Base-by-base conservation (phyloP, 257 asterid genomes). In the Parsonsia alboflavescens region DNA sequence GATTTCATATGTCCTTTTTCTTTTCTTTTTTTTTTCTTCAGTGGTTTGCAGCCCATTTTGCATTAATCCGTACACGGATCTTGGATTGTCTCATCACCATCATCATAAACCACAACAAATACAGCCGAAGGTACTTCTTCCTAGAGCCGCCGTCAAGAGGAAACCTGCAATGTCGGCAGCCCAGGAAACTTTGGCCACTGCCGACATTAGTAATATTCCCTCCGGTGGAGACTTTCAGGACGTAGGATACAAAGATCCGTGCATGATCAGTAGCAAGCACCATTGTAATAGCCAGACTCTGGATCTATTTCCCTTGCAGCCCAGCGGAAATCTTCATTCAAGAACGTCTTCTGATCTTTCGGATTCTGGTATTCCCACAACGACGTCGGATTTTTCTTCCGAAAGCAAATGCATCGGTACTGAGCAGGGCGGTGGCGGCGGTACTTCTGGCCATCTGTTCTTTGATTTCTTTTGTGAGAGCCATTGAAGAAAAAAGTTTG, bases 251-350 rank as follows among this genome's bases (percentile, higher is more conserved):
- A 24, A 45, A 44, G 39, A 6, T 17, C 10, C 63, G 26, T 7
- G 41, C 7, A 10, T 28, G 65, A 52, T 17, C 19, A 24, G n/a
- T 19, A n/a, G 6, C 46, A 58, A 24, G n/a, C 33, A 17, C 33
- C 42, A 53, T 19, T 41, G 2, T 68, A 73, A 76, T 57, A 88
- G 88, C 80, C 87, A 89, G 78, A 93, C 98, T 39, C 84, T 93
- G 83, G 88, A 93, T 63, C 86, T 90, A 50, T 93, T 93, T 71
- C 98, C 98, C 9, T 74, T 86, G 59, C 88, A 89, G 50, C 98
- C 97, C 44, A 89, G 89, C 56, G 93, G 98, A 26, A 56, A 84
- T 54, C 70, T 88, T 44, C 87, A 84, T 63, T 64, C 81, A 68
- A 80, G 78, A 79, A 79, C 59, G 7, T 26, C 72, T 1, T 36